Conservation (phyloP, 768 basidiomycete genomes). For the Podaxis sp. region DNA sequence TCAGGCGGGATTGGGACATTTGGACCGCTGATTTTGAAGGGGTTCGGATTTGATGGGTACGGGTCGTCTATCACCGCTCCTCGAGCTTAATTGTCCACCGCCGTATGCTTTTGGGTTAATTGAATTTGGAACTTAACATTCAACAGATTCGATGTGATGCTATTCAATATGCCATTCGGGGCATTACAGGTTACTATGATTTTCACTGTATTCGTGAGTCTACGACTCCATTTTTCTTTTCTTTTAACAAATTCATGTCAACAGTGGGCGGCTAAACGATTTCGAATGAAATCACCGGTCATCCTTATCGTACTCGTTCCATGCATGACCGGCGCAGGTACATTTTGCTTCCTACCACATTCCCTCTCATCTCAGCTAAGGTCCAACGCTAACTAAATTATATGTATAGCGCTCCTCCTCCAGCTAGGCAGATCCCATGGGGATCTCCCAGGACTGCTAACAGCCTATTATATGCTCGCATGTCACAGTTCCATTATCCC, state of each 20-base stretch:
- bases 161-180: slow-evolving; percentile 31
- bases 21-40: slow-evolving; percentile 31
- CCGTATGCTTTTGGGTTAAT: too few relatives aligned
- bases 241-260: background rate
- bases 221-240: background rate
- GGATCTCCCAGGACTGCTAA: slow-evolving; percentile 28
- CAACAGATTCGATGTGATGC: slow-evolving; percentile 30
- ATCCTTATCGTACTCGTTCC: slow-evolving; percentile 23
- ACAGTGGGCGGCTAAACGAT: slow-evolving; percentile 29
- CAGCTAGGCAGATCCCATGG: slow-evolving; percentile 22
- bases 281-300: slow-evolving; percentile 27
- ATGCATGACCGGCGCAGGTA: slow-evolving; percentile 26
- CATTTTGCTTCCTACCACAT: background rate
- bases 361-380: background rate
- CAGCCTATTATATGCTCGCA: slow-evolving; percentile 32
- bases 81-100: too few relatives aligned
- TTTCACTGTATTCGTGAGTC: slow-evolving; percentile 28
- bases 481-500: slow-evolving; percentile 23
- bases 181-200: slow-evolving; percentile 27
- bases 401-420: slow-evolving; percentile 26
- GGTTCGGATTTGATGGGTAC: slow-evolving; percentile 33
- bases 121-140: background rate
- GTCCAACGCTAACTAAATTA: background rate
- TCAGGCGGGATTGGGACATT: slow-evolving; percentile 26
- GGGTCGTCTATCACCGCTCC: background rate